phyloP scores from a whole-genome alignment of 1,139 yeast species.

The Debaryomycetaceae sp. region DNA sequence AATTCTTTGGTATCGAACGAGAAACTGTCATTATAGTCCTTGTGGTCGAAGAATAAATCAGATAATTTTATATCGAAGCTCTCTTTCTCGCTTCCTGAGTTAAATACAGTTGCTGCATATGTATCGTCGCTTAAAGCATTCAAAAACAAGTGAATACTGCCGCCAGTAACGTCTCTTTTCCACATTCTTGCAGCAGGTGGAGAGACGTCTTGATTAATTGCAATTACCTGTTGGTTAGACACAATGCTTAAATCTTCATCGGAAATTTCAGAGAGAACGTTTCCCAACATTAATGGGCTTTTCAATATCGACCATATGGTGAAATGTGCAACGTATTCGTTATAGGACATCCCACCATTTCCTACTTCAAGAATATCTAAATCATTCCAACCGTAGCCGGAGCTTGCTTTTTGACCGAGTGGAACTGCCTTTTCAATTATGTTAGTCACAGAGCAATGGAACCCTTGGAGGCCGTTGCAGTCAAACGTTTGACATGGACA shows the following conservation, averaged over 20 bases:
- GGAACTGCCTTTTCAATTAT: slow-evolving; percentile 19
- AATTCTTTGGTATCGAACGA: slow-evolving; percentile 4
- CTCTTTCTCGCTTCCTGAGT: slow-evolving; percentile 13
- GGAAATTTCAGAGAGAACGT: slow-evolving; percentile 15
- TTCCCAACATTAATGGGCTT: slow-evolving; percentile 23
- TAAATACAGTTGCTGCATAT: slow-evolving; percentile 16
- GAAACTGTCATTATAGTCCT: not conserved
- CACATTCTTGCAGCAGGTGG: slow-evolving; percentile 14
- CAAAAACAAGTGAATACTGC: slow-evolving; percentile 15
- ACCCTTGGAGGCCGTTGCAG: slow-evolving; percentile 17
- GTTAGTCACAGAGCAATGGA: slow-evolving; percentile 20
- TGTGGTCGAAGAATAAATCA: slow-evolving; percentile 15
- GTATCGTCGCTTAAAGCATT: slow-evolving; percentile 13
- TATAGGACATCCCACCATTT: slow-evolving; percentile 20
- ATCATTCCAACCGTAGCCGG: slow-evolving; percentile 23
- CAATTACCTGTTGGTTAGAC: slow-evolving; percentile 17
- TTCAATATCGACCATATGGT: slow-evolving; percentile 23
- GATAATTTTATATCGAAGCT: slow-evolving; percentile 10
- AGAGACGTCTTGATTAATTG: slow-evolving; percentile 19
- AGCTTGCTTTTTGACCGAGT: slow-evolving; percentile 15
- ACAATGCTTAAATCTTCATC: slow-evolving; percentile 14
- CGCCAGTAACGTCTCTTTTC: slow-evolving; percentile 13
- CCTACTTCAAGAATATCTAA: slow-evolving; percentile 25
- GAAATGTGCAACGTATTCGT: slow-evolving; percentile 20
- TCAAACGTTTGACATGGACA: slow-evolving; percentile 21